Conservation (phyloP, 2,329 filamentous ascomycete species). For the Fusarium metavorans region DNA sequence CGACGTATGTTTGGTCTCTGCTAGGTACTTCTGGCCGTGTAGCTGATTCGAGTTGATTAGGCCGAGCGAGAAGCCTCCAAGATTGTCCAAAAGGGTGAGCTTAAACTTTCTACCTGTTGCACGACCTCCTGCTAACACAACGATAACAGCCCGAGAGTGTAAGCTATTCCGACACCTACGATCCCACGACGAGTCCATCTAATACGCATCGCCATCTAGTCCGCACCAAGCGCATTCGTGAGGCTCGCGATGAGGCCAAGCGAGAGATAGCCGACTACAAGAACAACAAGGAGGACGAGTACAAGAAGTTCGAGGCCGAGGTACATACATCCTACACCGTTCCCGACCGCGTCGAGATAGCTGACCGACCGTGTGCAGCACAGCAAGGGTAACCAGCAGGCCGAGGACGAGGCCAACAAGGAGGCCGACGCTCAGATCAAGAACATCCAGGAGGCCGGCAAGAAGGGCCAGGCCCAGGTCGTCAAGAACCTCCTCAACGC, state of each 20-base stretch:
- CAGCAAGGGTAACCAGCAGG: slow-evolving; percentile 85
- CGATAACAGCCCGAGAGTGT: slow-evolving; percentile 84
- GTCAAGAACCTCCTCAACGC: slow-evolving; percentile 85
- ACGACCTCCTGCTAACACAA: slow-evolving; percentile 44
- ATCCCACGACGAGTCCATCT: slow-evolving; percentile 3
- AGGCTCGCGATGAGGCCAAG: slow-evolving; percentile 95
- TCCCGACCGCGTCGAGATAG: neutral
- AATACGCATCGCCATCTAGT: slow-evolving; percentile 39
- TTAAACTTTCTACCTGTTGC: slow-evolving; percentile 7
- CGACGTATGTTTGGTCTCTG: slow-evolving; percentile 74
- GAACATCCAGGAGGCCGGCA: slow-evolving; percentile 83
- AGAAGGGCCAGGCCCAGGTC: slow-evolving; percentile 83
- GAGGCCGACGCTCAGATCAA: slow-evolving; percentile 83
- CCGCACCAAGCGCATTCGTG: slow-evolving; percentile 96
- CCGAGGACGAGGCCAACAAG: slow-evolving; percentile 83
- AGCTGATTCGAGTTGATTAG: slow-evolving; percentile 58
- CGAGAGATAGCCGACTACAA: slow-evolving; percentile 97
- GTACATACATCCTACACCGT: slow-evolving; percentile 49
- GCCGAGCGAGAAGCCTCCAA: slow-evolving; percentile 98
- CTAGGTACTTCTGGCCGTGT: neutral
- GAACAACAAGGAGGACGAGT: slow-evolving; percentile 90
- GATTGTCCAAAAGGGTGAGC: slow-evolving; percentile 94
- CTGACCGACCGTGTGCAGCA: slow-evolving; percentile 69
- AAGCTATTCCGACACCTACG: slow-evolving; percentile 51
- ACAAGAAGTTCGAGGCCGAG: slow-evolving; percentile 90